Evolutionary conservation across 1,139 yeast species (phyloP), one percentile per base, ranked within the genome.

Genomic region (Yamadazyma dendronema): DNA sequence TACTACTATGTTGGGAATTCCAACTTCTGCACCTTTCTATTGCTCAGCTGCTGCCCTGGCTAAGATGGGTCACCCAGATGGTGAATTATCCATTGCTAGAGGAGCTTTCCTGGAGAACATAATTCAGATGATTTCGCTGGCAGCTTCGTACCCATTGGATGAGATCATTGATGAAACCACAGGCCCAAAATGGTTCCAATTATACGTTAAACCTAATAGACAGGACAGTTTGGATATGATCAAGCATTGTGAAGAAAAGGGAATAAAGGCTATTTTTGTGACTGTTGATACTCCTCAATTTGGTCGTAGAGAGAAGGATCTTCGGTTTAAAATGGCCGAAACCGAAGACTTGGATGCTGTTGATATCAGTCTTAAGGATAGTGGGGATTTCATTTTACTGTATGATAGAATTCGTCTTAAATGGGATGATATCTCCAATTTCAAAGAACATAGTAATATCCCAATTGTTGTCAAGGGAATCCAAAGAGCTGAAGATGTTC

Each of bases 31-130:
- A 7, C 84, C 84, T 1, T 74, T 78, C 48, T 78, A 78, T 50
- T 65, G 78, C 48, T 68, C 81, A 3, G 84, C 83, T 4, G 76
- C 83, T 3, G 82, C 82, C 3, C 58, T 72, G 34, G 83, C 79
- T 9, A 66, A 67, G 35, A 62, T 77, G 41, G 84, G 82, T 3
- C 76, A 77, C 42, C 72, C 72, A 0, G 80, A 75, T 28, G 84
- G 81, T 14, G 84, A 78, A 45, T 59, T 61, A 24, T 69, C 65
- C 12, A 61, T 78, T 36, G 73, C 81, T 3, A 50, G 61, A 35
- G 81, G 77, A 2, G 77, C 79, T 16, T 71, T 62, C 10, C 53
- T 57, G 30, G 67, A 70, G 37, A 67, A 61, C 28, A 59, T 74
- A n/a, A 65, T 76, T 31, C 81, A 77, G 47, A 78, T 78, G 84